Conservation (phyloP, 2,329 filamentous ascomycete species). For the Beauveria rudraprayagi region DNA sequence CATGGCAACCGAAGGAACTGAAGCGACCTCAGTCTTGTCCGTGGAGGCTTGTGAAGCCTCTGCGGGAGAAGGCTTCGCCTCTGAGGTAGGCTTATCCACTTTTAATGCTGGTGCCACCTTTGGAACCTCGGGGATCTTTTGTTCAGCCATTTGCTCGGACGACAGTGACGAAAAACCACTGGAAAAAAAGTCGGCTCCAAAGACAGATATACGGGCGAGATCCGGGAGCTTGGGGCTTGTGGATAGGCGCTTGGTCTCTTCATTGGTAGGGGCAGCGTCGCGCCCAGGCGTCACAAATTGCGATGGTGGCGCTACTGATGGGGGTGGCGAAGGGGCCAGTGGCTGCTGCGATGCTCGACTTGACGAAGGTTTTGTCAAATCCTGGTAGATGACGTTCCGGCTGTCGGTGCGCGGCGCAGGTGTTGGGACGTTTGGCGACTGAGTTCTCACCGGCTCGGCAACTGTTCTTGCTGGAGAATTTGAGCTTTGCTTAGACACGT, state of each 20-base stretch:
- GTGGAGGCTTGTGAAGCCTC: background rate
- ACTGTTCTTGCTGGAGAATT: slow-evolving; percentile 9
- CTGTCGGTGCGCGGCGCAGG: slow-evolving; percentile 22
- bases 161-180: slow-evolving; percentile 12
- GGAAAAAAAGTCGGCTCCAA: slow-evolving; percentile 50
- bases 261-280: slow-evolving; percentile 2
- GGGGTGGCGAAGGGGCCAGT: background rate
- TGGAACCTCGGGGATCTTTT: slow-evolving; percentile 8
- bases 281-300: background rate
- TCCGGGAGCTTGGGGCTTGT: slow-evolving; percentile 51
- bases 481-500: slow-evolving; percentile 21
- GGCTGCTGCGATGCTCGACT: background rate
- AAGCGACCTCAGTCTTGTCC: background rate
- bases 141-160: slow-evolving; percentile 9
- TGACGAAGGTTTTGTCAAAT: background rate
- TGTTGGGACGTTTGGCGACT: background rate
- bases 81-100: background rate
- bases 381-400: background rate
- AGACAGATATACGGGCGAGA: slow-evolving; percentile 50
- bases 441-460: slow-evolving; percentile 15
- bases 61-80: background rate
- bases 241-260: slow-evolving; percentile 30
- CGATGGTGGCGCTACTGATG: background rate
- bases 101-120: slow-evolving; percentile 5
- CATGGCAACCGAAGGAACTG: background rate